phyloP scores from a whole-genome alignment of 768 basidiomycete genomes.

The Tricholoma bakamatsutake region DNA sequence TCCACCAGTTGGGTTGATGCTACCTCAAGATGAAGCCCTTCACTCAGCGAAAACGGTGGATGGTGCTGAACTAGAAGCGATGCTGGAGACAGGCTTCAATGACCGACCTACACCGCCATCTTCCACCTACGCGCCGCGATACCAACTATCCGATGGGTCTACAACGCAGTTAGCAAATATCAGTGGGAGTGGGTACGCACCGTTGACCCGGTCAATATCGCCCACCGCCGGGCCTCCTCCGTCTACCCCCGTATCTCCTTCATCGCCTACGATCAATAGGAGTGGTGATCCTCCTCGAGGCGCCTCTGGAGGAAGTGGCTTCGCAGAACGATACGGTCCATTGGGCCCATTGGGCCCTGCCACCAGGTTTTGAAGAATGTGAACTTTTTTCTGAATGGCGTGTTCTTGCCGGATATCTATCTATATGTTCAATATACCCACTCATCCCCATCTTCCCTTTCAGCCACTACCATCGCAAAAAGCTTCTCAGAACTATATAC shows the following conservation, averaged over 20 bases:
- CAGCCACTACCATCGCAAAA: conserved; percentile 20
- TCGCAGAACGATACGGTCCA: conserved; percentile 43
- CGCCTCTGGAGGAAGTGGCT: conserved; percentile 17
- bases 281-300: conserved; percentile 14
- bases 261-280: conserved; percentile 29
- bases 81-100: conserved; percentile 89
- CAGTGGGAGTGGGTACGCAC: conserved; percentile 49
- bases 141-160: conserved; percentile 57
- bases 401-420: conserved; percentile 24
- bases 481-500: conserved; percentile 20
- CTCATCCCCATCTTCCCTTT: conserved; percentile 25
- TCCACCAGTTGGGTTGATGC: conserved; percentile 69
- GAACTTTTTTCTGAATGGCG: conserved; percentile 16
- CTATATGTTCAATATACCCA: conserved; percentile 37
- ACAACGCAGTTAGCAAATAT: conserved; percentile 36
- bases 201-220: conserved; percentile 46
- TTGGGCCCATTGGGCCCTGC: conserved; percentile 59
- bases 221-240: conserved; percentile 26
- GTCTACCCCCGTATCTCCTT: conserved; percentile 34
- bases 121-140: conserved; percentile 44
- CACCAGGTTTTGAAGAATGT: conserved; percentile 37
- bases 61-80: conserved; percentile 79
- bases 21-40: conserved; percentile 31
- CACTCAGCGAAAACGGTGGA: conserved; percentile 47
- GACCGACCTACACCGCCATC: conserved; percentile 51